A percentile compares a stretch with the other conserved stretches of the same genome.
phyloP scores from a whole-genome alignment of 2,329 filamentous ascomycete species.

The Curvularia sp. region DNA sequence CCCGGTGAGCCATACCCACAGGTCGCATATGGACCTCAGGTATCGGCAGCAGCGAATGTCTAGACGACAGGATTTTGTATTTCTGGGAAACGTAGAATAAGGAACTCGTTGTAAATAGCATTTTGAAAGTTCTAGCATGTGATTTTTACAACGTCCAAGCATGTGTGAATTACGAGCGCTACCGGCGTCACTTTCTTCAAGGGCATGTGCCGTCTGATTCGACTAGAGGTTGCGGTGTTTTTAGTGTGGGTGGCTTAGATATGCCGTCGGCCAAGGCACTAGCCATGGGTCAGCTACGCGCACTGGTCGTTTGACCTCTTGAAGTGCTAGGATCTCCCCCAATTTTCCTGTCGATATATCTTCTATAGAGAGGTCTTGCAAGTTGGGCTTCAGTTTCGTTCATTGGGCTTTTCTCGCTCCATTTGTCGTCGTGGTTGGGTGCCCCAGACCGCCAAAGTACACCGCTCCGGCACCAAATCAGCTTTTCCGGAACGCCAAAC shows the following conservation, averaged over 20 bases:
- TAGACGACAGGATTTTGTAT: constrained; percentile 20
- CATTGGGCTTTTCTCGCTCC: not conserved
- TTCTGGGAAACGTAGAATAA: constrained; percentile 22
- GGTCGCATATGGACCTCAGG: constrained; percentile 50
- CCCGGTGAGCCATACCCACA: constrained; percentile 54
- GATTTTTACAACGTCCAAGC: constrained; percentile 28
- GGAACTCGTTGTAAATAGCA: constrained; percentile 41
- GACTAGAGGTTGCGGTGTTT: constrained; percentile 11
- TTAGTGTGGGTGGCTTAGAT: constrained; percentile 8
- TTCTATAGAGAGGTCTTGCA: not conserved
- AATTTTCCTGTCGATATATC: not conserved
- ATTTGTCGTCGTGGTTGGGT: not conserved
- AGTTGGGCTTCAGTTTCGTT: not conserved
- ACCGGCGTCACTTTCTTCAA: constrained; percentile 21
- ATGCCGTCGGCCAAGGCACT: constrained; percentile 25
- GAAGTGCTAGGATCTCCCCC: constrained; percentile 2
- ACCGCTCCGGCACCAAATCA: not conserved
- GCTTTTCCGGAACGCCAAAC: not conserved
- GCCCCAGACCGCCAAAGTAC: constrained; percentile 3
- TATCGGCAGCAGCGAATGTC: constrained; percentile 35
- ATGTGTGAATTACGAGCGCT: constrained; percentile 33
- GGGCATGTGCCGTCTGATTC: not conserved
- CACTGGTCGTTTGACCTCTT: constrained; percentile 8
- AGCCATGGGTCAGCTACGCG: constrained; percentile 9
- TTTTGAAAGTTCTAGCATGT: constrained; percentile 30